Evolutionary conservation across 805 yeast species (phyloP), one percentile per base, ranked within the genome.

Genomic region (Lachancea nothofagi): DNA sequence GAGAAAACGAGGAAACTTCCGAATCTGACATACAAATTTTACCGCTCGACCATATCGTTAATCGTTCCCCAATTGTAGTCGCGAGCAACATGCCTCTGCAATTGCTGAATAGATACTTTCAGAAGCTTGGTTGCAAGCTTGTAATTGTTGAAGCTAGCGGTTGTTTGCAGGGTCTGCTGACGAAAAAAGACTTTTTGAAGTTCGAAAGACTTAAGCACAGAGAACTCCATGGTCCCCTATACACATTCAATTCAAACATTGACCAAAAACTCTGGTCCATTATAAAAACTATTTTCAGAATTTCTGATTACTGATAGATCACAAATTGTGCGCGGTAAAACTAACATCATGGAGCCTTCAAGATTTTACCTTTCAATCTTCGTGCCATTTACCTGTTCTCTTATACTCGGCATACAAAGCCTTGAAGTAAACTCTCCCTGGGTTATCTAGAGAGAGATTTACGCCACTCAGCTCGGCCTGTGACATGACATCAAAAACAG

Each of bases 361-460:
- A 27, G 7, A 8, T 13, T 27, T 27, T 7, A 22, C 18, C 15
- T 14, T 34, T 47, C 57, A 75, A 34, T 70, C 72, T 45, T 77
- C 86, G 42, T 65, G 75, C 96, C 96, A 89, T 59, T 83, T 84
- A 35, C 95, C 96, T 44, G 70, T 71, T 54, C 72, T 78, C 56
- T 75, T 77, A 64, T 86, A 90, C 46, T 82, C 85, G 6, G 75
- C 75, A 51, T 83, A 86, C 29, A 89, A 53, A 0, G 75, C 66
- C 53, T 72, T 78, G 67, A 79, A 82, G 50, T 80, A 77, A 1
- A 78, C 69, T 49, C 85, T 74, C 3, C 93, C 83, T 28, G 83
- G 74, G 17, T 65, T 56, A 49, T 90, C 96, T 50, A 88, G 62
- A 5, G 80, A 71, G 3, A 78, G 69, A 53, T 75, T 83, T 15